phyloP scores from a whole-genome alignment of 805 yeast genomes.

The Hanseniaspora thailandica region DNA sequence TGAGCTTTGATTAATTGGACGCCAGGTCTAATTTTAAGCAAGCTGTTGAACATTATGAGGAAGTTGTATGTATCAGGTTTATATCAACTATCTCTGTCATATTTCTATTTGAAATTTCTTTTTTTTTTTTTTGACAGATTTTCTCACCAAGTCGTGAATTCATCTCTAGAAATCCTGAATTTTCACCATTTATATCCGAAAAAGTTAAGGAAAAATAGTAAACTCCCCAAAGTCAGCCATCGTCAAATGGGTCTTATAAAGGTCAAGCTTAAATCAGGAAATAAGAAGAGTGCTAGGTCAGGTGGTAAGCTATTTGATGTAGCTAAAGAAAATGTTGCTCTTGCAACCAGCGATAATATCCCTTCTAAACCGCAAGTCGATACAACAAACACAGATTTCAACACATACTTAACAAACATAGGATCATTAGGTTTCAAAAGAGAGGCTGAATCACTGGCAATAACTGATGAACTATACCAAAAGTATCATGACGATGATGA shows the following conservation, averaged over 20 bases:
- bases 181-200: neutral
- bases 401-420: neutral
- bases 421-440: neutral
- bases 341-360: neutral
- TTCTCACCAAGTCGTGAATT: too few relatives aligned
- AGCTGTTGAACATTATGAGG: neutral
- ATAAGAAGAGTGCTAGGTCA: neutral
- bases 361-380: neutral
- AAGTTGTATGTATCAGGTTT: neutral
- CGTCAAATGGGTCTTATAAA: neutral
- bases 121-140: neutral
- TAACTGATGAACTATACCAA: neutral
- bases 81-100: too few relatives aligned
- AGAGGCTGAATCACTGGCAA: neutral
- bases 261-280: neutral
- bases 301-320: neutral
- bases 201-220: neutral
- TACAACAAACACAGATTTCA: neutral
- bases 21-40: neutral
- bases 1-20: constrained; percentile 22
- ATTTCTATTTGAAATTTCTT: too few relatives aligned
- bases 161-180: too few relatives aligned
- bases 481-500: neutral
- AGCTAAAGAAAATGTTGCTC: neutral
- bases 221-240: neutral